Base-by-base conservation (phyloP, 129 eudicot species). In the Deinandra increscens region DNA sequence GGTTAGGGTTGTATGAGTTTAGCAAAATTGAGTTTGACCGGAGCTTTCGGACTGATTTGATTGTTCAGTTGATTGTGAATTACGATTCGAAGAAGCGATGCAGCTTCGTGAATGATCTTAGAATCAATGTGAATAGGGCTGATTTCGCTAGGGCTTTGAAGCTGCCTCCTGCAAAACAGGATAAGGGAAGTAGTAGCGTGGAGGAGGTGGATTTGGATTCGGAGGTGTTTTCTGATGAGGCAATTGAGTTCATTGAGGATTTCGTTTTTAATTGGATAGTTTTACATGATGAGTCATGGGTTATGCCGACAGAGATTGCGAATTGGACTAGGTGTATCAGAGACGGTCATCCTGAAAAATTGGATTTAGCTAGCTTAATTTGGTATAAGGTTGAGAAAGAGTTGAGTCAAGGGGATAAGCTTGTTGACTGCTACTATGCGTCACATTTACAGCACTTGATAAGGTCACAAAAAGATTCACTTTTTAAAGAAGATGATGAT, bases 321-420 rank as follows among this genome's bases (percentile, higher is more conserved):
- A 73, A 78, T 64, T 87, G 85, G 92, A 56, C 77, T 7, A 59
- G 77, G 69, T 71, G 79, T 56, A 82, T 93, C 15, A 85, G 80
- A 73, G 93, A 87, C 43, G 95, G 95, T 51, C 86, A 83, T 51
- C 92, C 85, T 1, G 95, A 93, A 78, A 93, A 78, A 75, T 77
- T 93, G 72, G 95, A 89, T 78, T 82, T 90, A 74, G 92, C 97
- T 14, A 82, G 83, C n/a, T 71, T 93, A 78, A 15, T 93, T 55
- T 93, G 99, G 99, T 67, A 66, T 26, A 87, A 85, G 90, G 87
- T 87, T 81, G 97, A 93, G 83, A 87, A 76, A 75, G 99, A 93
- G 81, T 69, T 93, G 81, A 41, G 44, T 15, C 81, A 83, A 39
- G 89, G 87, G 66, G 81, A 31, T 23, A 73, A 73, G 56, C 79